Conservation (phyloP, 2,329 filamentous ascomycete genomes). For the Arthrobotrys entomopaga region DNA sequence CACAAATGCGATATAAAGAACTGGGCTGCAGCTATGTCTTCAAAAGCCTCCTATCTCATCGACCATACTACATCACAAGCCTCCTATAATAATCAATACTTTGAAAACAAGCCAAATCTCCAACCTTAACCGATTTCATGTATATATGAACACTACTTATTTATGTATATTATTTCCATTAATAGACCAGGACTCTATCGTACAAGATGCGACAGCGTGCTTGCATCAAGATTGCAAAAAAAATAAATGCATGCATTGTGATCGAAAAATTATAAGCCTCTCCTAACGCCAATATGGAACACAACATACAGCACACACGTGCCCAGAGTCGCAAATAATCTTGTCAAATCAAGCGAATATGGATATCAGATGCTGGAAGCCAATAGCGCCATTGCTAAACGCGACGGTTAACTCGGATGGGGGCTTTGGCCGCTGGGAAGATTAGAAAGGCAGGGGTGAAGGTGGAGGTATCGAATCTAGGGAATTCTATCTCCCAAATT, state of each 20-base stretch:
- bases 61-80: neutral
- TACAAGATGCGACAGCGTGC: constrained; percentile 27
- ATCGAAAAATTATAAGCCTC: constrained; percentile 13
- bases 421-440: too few species aligned
- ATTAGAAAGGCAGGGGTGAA: too few species aligned
- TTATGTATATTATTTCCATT: constrained; percentile 42
- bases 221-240: neutral
- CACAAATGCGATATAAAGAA: too few species aligned
- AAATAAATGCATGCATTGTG: constrained; percentile 11
- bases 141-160: constrained; percentile 6
- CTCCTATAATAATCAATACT: neutral
- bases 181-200: constrained; percentile 42
- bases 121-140: constrained; percentile 27
- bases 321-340: constrained; percentile 13
- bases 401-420: too few species aligned
- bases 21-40: neutral
- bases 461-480: neutral
- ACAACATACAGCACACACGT: constrained; percentile 7
- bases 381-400: too few species aligned
- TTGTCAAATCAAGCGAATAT: neutral
- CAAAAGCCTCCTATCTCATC: neutral
- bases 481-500: constrained; percentile 40
- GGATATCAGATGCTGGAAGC: too few species aligned
- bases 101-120: neutral
- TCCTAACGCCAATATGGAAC: constrained; percentile 47